These are phyloP conservation scores for Sarocladiaceae sp. DNA, from an alignment of 2,329 filamentous ascomycete species.

Conservation along the genomic window DNA sequence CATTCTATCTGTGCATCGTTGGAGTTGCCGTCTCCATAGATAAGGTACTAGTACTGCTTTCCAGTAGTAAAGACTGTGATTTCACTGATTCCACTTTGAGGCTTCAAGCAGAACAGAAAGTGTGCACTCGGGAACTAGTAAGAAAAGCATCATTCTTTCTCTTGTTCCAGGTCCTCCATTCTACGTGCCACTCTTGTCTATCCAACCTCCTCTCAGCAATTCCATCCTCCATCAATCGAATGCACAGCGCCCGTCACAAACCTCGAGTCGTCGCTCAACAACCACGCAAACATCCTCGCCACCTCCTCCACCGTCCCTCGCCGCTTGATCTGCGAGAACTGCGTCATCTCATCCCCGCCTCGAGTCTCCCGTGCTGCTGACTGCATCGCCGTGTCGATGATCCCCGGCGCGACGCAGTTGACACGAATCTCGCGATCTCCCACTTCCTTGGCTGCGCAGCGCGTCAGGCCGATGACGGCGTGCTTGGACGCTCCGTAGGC, in stretches of 20 bases:
- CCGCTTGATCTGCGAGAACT: background rate
- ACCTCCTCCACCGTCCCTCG: background rate
- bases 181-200: too few species aligned
- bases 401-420: constrained; percentile 19
- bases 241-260: background rate
- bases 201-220: too few species aligned
- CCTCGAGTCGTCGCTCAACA: background rate
- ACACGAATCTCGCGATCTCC: constrained; percentile 15
- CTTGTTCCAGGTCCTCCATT: too few species aligned
- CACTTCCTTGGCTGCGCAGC: constrained; percentile 16
- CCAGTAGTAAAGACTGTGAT: too few species aligned
- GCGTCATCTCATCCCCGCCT: background rate
- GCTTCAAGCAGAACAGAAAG: too few species aligned
- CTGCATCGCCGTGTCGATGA: background rate
- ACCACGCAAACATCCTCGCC: background rate
- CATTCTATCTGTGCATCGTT: too few species aligned
- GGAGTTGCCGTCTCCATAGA: too few species aligned
- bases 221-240: background rate
- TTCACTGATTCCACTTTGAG: too few species aligned
- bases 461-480: constrained; percentile 19
- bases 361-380: background rate
- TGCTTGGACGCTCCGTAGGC: constrained; percentile 23
- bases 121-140: too few species aligned
- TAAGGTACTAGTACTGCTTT: too few species aligned
- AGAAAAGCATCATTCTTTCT: too few species aligned